Evolutionary conservation across 2,329 filamentous ascomycete genomes (phyloP), one percentile per base, ranked within the genome.

Genomic region (Colletotrichum sp.): DNA sequence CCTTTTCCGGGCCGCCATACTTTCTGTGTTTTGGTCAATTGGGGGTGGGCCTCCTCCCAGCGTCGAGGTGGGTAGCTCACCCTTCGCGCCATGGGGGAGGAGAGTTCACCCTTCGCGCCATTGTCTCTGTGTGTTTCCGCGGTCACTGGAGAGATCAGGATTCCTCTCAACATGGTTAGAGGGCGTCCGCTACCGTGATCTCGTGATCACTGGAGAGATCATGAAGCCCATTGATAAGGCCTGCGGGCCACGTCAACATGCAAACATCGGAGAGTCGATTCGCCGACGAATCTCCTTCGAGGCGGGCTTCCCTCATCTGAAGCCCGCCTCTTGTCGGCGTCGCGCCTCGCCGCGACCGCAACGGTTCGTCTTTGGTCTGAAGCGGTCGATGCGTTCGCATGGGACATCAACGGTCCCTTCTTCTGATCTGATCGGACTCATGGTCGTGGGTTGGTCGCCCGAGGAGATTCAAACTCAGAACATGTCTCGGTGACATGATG

Each of bases 321-420:
- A 48, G 39, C 39, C 39, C 6, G 39, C 19, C 39, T 48, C 19
- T 22, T 12, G 19, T 48, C 39, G 39, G 39, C 19, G 39, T 48
- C 39, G 39, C 39, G 39, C 39, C 39, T 48, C 39, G 19, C 9
- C 39, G 39, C 39, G 39, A 52, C 44, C n/a, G 44, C n/a, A 13
- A 7, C 12, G n/a, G n/a, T 5, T 2, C n/a, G n/a, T 52, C 4
- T 25, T 25, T 52, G 0, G 39, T 0, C 44, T 22, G 44, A 2
- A 22, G 44, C 44, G 44, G 44, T 52, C 12, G n/a, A 52, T 52
- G 44, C 44, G 44, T 52, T 52, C 44, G 44, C 44, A 52, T 52
- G n/a, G 44, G 44, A 52, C 44, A 52, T 52, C 44, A 52, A 52
- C n/a, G n/a, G n/a, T 52, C 44, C 44, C n/a, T 52, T 52, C 19